Conservation (phyloP, 2,329 filamentous ascomycete genomes). For the Fusarium longipes region DNA sequence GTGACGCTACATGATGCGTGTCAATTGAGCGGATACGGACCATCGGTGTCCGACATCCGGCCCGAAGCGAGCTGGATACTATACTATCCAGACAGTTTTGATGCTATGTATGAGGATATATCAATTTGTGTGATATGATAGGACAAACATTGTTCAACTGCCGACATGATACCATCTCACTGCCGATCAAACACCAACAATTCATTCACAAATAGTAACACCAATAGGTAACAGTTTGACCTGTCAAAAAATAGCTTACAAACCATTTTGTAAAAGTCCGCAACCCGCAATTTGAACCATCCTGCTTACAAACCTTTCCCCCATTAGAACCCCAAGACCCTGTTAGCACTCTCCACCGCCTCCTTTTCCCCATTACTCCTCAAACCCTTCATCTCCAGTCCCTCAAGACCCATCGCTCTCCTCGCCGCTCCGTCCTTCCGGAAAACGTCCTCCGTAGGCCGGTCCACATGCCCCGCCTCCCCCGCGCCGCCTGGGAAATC, state of each 20-base stretch:
- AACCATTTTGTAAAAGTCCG: conserved; percentile 7
- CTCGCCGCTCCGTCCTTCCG: conserved; percentile 51
- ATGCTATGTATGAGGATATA: background rate
- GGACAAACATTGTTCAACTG: background rate
- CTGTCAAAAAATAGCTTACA: conserved; percentile 8
- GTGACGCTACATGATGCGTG: conserved; percentile 2
- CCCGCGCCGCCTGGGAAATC: conserved; percentile 80
- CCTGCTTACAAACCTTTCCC: background rate
- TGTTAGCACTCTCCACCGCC: conserved; percentile 57
- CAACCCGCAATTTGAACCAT: background rate
- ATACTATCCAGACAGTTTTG: too few relatives aligned
- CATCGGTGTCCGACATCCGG: conserved; percentile 26
- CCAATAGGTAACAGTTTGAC: background rate
- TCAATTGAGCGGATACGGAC: conserved; percentile 9
- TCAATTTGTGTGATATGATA: background rate
- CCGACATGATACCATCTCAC: background rate
- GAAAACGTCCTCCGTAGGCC: conserved; percentile 55
- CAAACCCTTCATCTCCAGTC: conserved; percentile 35
- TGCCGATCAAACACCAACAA: background rate
- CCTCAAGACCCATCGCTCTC: conserved; percentile 55
- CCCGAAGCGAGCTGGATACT: conserved; percentile 13
- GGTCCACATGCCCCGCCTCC: conserved; percentile 65
- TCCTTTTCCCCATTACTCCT: conserved; percentile 50
- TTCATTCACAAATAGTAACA: background rate
- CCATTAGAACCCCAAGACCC: conserved; percentile 54